Evolutionary conservation across 805 yeast genomes (phyloP).

Genomic region (Danielozyma ontarioensis): DNA sequence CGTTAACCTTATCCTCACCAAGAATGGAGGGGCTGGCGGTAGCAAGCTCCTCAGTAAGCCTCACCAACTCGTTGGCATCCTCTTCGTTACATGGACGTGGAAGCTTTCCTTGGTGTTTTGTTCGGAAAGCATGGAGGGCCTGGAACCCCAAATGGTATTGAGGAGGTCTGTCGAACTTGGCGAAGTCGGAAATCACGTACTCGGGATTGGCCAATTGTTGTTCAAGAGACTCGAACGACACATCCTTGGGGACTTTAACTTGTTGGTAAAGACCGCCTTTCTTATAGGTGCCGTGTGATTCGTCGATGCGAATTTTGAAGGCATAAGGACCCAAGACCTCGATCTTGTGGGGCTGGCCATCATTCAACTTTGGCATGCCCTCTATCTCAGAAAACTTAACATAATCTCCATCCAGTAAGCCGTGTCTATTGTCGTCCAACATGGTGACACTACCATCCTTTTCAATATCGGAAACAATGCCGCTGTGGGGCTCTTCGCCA

Average conservation of each 20-base stretch:
- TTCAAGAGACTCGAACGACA: conserved; percentile 58
- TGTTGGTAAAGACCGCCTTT: conserved; percentile 91
- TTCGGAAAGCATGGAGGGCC: conserved; percentile 73
- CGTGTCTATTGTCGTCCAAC: conserved; percentile 89
- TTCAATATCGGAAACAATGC: conserved; percentile 88
- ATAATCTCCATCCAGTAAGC: conserved; percentile 85
- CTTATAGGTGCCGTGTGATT: conserved; percentile 54
- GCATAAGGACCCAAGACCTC: conserved; percentile 95
- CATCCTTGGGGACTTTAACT: conserved; percentile 73
- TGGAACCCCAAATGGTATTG: conserved; percentile 90
- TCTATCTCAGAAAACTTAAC: conserved; percentile 83
- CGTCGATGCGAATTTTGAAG: conserved; percentile 62
- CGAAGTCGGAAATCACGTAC: conserved; percentile 76
- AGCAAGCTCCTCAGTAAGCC: conserved; percentile 55
- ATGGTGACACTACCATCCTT: conserved; percentile 86
- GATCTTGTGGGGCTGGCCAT: conserved; percentile 67
- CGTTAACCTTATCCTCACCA: conserved; percentile 56
- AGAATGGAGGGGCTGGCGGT: conserved; percentile 52
- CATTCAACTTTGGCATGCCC: conserved; percentile 72
- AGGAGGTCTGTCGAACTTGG: conserved; percentile 88
- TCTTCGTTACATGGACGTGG: conserved; percentile 75
- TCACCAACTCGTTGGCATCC: conserved; percentile 66
- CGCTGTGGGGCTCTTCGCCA: conserved; percentile 88
- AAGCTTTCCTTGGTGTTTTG: conserved; percentile 53
- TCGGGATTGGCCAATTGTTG: conserved; percentile 76